A percentile compares a stretch with the other conserved stretches of the same genome.
Evolutionary conservation across 495 filamentous ascomycete species (phyloP).

Genomic region (Penicillium turbatum): DNA sequence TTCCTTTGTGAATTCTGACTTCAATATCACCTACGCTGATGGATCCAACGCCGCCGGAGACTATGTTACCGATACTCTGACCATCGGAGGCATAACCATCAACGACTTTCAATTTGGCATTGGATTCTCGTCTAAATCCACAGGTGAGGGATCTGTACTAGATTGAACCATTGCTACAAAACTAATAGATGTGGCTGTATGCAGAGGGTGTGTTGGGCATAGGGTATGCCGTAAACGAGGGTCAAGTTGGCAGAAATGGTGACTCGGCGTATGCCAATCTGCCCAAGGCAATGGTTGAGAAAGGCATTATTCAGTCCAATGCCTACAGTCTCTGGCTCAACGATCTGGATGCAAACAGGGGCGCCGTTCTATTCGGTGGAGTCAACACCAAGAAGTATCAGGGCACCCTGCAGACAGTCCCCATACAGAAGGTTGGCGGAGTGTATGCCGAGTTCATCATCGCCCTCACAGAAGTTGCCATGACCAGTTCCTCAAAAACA

Average conservation of each 20-base stretch:
- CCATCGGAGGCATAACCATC: constrained; percentile 59
- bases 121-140: constrained; percentile 66
- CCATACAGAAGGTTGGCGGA: constrained; percentile 59
- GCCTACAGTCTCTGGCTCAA: constrained; percentile 69
- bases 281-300: constrained; percentile 65
- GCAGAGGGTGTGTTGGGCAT: constrained; percentile 82
- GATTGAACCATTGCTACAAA: neutral
- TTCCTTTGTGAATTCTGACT: constrained; percentile 66
- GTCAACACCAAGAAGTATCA: constrained; percentile 77
- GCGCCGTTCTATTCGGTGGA: constrained; percentile 87
- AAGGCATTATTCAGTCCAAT: constrained; percentile 67
- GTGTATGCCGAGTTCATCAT: constrained; percentile 74
- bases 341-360: constrained; percentile 59
- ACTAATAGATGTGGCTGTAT: neutral
- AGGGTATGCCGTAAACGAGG: constrained; percentile 82
- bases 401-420: constrained; percentile 68
- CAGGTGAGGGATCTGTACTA: constrained; percentile 22
- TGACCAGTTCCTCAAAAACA: constrained; percentile 40
- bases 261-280: constrained; percentile 69
- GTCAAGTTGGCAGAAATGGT: constrained; percentile 60
- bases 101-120: constrained; percentile 78
- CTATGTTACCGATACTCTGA: constrained; percentile 76
- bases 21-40: constrained; percentile 92
- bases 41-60: constrained; percentile 75
- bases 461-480: constrained; percentile 62